phyloP scores from a whole-genome alignment of 148 eudicot genomes.

The Polygonum maritimum region DNA sequence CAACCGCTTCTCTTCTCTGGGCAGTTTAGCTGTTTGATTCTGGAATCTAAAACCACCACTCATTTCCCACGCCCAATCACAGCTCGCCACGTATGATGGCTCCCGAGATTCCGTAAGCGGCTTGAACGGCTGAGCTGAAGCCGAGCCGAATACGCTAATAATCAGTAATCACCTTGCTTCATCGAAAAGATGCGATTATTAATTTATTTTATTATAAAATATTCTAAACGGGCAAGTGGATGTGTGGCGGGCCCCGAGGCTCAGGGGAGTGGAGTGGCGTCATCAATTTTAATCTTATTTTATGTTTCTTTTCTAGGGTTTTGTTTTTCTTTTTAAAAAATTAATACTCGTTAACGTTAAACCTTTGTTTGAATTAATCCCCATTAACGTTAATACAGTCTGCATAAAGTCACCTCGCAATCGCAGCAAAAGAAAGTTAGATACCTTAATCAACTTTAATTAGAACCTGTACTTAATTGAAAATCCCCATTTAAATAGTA shows the following conservation, averaged over 20 bases:
- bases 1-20: background rate
- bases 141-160: background rate
- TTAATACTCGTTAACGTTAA: too few relatives aligned
- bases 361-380: too few relatives aligned
- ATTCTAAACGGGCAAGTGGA: background rate
- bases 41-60: conserved; percentile 6
- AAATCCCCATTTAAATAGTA: too few relatives aligned
- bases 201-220: background rate
- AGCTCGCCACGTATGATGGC: background rate
- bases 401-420: too few relatives aligned
- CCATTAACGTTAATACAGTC: too few relatives aligned
- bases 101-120: background rate
- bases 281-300: background rate
- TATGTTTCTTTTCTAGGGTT: background rate
- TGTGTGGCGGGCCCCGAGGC: background rate
- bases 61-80: background rate
- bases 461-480: too few relatives aligned
- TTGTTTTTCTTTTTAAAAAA: background rate
- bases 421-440: too few relatives aligned
- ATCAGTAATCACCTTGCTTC: background rate
- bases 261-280: background rate
- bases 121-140: background rate
- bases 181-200: background rate
- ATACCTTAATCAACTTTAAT: too few relatives aligned
- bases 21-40: background rate